Evolutionary conservation across 164 flowering plant genomes (phyloP).

Genomic region (Dillenia suffruticosa): DNA sequence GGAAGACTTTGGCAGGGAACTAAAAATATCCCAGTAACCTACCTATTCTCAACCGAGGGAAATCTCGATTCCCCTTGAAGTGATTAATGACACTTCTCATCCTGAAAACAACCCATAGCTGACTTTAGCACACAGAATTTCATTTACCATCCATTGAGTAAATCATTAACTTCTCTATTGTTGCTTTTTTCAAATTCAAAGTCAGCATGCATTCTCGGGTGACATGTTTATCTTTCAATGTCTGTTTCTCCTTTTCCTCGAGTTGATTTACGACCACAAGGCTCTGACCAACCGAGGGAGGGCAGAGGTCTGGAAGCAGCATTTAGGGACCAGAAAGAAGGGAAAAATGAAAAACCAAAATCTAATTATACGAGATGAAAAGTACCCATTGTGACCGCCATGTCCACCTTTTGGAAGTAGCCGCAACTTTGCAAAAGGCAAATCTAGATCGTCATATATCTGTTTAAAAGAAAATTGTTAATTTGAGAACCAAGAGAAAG

Average conservation of each 20-base stretch:
- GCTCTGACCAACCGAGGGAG: no score
- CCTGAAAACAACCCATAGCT: conserved; percentile 29
- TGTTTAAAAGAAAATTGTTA: conserved; percentile 20
- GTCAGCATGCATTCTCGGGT: no score
- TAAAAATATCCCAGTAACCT: background rate
- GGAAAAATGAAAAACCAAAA: no score
- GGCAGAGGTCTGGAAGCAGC: no score
- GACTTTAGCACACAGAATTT: no score
- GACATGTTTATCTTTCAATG: no score
- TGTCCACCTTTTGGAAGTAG: conserved; percentile 94
- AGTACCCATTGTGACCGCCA: conserved; percentile 98
- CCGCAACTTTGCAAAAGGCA: conserved; percentile 85
- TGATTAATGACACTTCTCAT: conserved; percentile 84
- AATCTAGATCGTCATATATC: conserved; percentile 89
- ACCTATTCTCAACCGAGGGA: conserved; percentile 91
- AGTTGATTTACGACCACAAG: no score
- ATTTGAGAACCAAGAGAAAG: no score
- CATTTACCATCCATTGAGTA: no score
- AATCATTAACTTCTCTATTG: background rate
- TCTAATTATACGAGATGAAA: background rate
- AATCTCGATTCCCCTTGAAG: conserved; percentile 74
- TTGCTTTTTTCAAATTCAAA: no score
- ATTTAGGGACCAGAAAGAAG: no score
- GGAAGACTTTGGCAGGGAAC: background rate
- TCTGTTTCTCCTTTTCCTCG: no score